Percentiles rank a stretch among this genome's conserved stretches.
phyloP scores from a whole-genome alignment of 176 grass and related monocot species.

The Eremochloa ophiuroides region DNA sequence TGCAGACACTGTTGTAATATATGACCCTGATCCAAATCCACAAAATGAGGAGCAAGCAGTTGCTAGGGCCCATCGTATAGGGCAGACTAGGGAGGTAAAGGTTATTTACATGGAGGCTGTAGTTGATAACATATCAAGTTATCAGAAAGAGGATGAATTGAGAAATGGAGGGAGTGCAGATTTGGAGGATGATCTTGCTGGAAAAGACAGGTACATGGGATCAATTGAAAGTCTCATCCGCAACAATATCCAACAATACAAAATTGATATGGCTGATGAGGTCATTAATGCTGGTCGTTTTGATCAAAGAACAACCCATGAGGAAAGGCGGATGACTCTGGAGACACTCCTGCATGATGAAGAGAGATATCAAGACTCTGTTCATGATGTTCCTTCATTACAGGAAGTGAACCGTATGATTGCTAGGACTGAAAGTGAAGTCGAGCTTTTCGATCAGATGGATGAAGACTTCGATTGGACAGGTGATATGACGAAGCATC shows the following conservation, averaged over 20 bases:
- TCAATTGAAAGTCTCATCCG: constrained; percentile 98
- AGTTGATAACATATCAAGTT: constrained; percentile 94
- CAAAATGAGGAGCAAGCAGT: constrained; percentile 99
- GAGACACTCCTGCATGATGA: constrained; percentile 97
- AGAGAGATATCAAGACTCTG: constrained; percentile 87
- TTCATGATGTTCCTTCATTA: constrained; percentile 95
- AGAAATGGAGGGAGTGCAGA: constrained; percentile 74
- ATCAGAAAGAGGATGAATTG: constrained; percentile 96
- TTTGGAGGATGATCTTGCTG: constrained; percentile 92
- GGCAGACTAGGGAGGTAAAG: constrained; percentile 96
- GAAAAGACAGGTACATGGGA: constrained; percentile 89
- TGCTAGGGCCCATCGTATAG: constrained; percentile 97
- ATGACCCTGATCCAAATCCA: constrained; percentile 97
- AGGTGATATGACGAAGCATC: constrained; percentile 78
- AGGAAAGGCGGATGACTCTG: constrained; percentile 93
- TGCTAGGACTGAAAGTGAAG: constrained; percentile 80
- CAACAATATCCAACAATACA: constrained; percentile 96
- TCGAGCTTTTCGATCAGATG: constrained; percentile 99
- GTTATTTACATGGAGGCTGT: constrained; percentile 99
- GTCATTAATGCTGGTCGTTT: constrained; percentile 99
- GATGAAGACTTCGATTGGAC: constrained; percentile 99
- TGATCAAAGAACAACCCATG: constrained; percentile 98
- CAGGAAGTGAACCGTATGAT: constrained; percentile 99
- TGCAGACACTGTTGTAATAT: constrained; percentile 99
- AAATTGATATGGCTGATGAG: constrained; percentile 99